These are phyloP conservation scores for Colletotrichum euphorbiae DNA, from an alignment of 2,329 filamentous ascomycete species.

Conservation along the genomic window DNA sequence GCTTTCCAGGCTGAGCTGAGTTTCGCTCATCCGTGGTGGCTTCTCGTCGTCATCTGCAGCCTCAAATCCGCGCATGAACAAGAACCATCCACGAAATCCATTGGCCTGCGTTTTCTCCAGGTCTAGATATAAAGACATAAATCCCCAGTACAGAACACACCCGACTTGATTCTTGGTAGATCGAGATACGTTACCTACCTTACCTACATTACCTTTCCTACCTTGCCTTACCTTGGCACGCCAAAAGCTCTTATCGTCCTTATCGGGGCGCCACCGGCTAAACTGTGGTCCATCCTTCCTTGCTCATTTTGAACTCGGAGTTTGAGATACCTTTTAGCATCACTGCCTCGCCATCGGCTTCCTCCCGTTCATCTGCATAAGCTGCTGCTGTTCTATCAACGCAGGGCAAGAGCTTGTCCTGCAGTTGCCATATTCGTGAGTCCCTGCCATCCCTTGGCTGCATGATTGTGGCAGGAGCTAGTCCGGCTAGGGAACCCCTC, in stretches of 20 bases:
- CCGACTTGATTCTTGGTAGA: too few relatives aligned
- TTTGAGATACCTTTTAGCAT: conserved; percentile 16
- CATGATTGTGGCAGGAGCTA: not conserved
- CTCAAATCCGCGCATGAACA: not conserved
- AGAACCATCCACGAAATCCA: too few relatives aligned
- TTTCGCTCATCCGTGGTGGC: not conserved
- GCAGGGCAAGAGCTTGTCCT: conserved; percentile 18
- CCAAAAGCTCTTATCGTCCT: conserved; percentile 34
- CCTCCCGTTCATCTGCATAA: conserved; percentile 11
- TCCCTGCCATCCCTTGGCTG: not conserved
- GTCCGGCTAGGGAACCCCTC: conserved; percentile 16
- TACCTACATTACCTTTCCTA: too few relatives aligned
- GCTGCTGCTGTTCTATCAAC: conserved; percentile 20
- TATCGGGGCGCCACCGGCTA: conserved; percentile 25
- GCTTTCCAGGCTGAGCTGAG: not conserved
- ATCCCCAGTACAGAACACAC: too few relatives aligned
- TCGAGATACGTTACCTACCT: too few relatives aligned
- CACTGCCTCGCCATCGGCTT: conserved; percentile 15
- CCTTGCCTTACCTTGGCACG: too few relatives aligned
- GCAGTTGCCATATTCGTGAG: conserved; percentile 14
- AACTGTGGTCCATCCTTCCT: conserved; percentile 29
- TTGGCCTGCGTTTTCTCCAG: too few relatives aligned
- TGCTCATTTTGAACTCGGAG: conserved; percentile 27
- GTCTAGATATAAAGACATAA: too few relatives aligned
- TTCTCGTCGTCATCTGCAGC: not conserved